A percentile compares a stretch with the other conserved stretches of the same genome.
Conservation (phyloP, 192 early-diverging fungal species). For the Mortierella alpina region DNA sequence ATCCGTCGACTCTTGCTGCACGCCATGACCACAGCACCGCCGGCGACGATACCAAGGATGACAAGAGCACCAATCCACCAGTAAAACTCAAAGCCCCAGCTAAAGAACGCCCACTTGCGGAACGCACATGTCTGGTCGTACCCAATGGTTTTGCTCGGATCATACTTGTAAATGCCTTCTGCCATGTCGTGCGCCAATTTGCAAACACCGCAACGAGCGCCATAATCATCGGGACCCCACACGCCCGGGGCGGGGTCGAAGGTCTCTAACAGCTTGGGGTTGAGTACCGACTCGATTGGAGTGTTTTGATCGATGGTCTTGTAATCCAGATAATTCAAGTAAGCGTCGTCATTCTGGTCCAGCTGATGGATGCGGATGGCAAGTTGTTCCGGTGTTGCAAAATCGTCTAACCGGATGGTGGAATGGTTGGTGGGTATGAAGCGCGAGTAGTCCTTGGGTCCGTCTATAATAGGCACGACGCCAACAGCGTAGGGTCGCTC, state of each 20-base stretch:
- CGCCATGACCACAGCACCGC: not conserved
- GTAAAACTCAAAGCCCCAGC: slow-evolving; percentile 16
- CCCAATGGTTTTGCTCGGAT: slow-evolving; percentile 7
- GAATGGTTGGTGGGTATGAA: slow-evolving; percentile 37
- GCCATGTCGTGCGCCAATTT: slow-evolving; percentile 21
- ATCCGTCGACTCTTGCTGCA: not conserved
- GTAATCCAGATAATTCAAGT: slow-evolving; percentile 23
- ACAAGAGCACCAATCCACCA: slow-evolving; percentile 14
- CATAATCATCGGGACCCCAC: slow-evolving; percentile 20
- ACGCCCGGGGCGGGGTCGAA: not conserved
- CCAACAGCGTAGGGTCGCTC: slow-evolving; percentile 25
- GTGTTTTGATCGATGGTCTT: slow-evolving; percentile 4
- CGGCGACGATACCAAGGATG: not conserved
- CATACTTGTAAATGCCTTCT: not conserved
- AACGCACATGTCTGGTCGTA: slow-evolving; percentile 23
- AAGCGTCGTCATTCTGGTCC: slow-evolving; percentile 9
- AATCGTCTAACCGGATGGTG: slow-evolving; percentile 31
- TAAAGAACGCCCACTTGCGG: slow-evolving; percentile 11
- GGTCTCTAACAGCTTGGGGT: slow-evolving; percentile 18
- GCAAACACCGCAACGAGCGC: slow-evolving; percentile 22
- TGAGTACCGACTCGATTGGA: slow-evolving; percentile 8
- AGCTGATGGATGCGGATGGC: slow-evolving; percentile 17
- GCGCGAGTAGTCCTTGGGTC: slow-evolving; percentile 45
- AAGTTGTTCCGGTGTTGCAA: slow-evolving; percentile 22
- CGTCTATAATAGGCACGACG: slow-evolving; percentile 41